These are phyloP conservation scores for Singerocomus inundabilis DNA, from an alignment of 1,284 basidiomycete species.

Conservation along the genomic window DNA sequence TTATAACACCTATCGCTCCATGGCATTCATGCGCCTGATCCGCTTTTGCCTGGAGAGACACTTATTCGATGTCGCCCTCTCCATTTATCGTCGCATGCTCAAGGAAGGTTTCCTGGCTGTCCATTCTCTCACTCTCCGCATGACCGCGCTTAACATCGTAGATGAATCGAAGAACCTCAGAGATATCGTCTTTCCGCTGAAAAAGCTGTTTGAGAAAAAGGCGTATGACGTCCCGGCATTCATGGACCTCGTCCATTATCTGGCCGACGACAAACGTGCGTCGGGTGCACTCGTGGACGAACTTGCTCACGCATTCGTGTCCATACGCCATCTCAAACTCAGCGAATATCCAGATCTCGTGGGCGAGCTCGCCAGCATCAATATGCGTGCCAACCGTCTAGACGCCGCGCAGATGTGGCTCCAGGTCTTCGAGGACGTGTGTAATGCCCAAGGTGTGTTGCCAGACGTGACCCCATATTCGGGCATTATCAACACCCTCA, in stretches of 20 bases:
- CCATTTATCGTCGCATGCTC: conserved; percentile 43
- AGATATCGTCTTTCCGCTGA: conserved; percentile 27
- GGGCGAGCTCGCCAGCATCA: conserved; percentile 38
- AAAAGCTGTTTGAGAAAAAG: conserved; percentile 30
- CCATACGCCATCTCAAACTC: conserved; percentile 35
- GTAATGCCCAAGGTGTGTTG: conserved; percentile 15
- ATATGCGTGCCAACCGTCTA: conserved; percentile 35
- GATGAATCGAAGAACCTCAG: conserved; percentile 12
- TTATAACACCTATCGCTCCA: conserved; percentile 28
- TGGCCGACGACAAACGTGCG: conserved; percentile 28
- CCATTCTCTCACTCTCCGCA: conserved; percentile 39
- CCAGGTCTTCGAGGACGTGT: conserved; percentile 27
- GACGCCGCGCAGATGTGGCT: conserved; percentile 38
- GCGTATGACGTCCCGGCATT: conserved; percentile 41
- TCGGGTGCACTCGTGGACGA: conserved; percentile 34
- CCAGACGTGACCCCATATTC: conserved; percentile 35
- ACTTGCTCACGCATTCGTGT: conserved; percentile 38
- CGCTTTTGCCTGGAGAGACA: conserved; percentile 29
- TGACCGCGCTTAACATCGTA: conserved; percentile 36
- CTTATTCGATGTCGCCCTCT: conserved; percentile 37
- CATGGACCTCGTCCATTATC: conserved; percentile 38
- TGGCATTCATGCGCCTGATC: conserved; percentile 28
- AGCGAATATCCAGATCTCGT: conserved; percentile 35
- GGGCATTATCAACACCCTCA: conserved; percentile 39
- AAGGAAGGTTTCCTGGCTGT: conserved; percentile 40